Evolutionary conservation across 169 alveolate genomes (phyloP), one percentile per base, ranked within the genome.

Genomic region (Plasmodium vivax): DNA sequence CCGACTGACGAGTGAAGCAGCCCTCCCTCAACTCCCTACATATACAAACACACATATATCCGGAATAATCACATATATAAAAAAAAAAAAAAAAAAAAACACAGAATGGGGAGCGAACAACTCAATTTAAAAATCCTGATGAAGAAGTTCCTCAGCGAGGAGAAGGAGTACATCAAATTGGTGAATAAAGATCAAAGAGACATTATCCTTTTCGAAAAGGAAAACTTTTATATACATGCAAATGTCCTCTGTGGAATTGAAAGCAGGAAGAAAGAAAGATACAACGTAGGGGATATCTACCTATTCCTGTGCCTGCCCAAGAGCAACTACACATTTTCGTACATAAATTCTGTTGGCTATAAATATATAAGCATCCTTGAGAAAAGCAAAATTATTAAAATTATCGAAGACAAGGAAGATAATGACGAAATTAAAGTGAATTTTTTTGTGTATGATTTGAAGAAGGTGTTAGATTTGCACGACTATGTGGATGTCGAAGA

Each of bases 361-460:
- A 96, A 94, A 95, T 96, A 96, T 84, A 95, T 96, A 54, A 96
- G 96, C 83, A 93, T 96, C 3, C 85, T 96, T 77, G 97, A 96
- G 68, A 79, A 97, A 43, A 96, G 93, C 74, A 94, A 96, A 82
- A 92, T 96, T 41, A 96, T 95, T 71, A 94, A 96, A 41, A 77
- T 92, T 43, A 47, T 96, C 34, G 96, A 92, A 80, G 96, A 95
- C 41, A 62, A 94, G 30, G 95, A 95, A 10, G 83, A 88, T 79
- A 80, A 34, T 9, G 94, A 88, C 47, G 94, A 88, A 54, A 79
- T 88, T 14, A 88, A 79, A 58, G 72, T 88, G 2, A 88, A 88
- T 80, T 77, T 79, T 88, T 88, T 23, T 73, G 82, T 88, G 27
- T 88, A 56, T 34, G 94, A 88, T 79, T 27, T 34, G 82, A 81